Base-by-base conservation (phyloP, 2,329 filamentous ascomycete genomes). In the Colletotrichum viniferum region DNA sequence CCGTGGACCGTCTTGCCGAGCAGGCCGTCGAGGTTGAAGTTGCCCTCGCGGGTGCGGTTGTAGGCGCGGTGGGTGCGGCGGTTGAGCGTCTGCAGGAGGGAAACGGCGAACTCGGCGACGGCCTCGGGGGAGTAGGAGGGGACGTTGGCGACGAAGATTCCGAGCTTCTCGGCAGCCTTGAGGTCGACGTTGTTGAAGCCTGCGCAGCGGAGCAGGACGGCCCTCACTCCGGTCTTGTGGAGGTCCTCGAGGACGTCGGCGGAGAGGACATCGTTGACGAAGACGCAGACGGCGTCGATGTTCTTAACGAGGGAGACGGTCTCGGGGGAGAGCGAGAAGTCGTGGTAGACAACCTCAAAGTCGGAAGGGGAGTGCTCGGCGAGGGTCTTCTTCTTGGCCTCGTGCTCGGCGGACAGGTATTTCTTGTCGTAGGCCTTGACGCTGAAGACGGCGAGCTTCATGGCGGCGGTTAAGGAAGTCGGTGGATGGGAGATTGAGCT, bases 121-220 rank as follows among this genome's bases (percentile, higher is more conserved):
- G 92, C 91, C 82, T 94, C 91, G 74, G 92, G 92, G 9, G 91
- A 92, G 84, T 94, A 94, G 4, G 91, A 89, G 2, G 92, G 92
- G 38, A 94, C 92, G 75, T 92, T 91, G 78, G 91, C 91, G 60
- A 94, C 91, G 79, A 90, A 90, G 77, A 94, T 83, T 72, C 88
- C 88, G 5, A 91, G 86, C 24, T 82, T 80, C 78, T 88, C 85
- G 70, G 92, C 92, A 2, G 86, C 84, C 21, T 82, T 81, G 26
- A 94, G 88, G 80, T 94, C 90, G 74, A 94, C 89, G 78, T 93
- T 91, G 85, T 94, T 93, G 86, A 88, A 93, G 72, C 92, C 92
- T 3, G 92, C 92, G 82, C 92, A 94, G 68, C 92, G 91, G 71
- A 94, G 86, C 28, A 93, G 88, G 77, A 94, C 86, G 67, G 90